These are phyloP conservation scores for Eucalyptus erythrocorys DNA, from an alignment of 345 rosid genomes.

Conservation along the genomic window DNA sequence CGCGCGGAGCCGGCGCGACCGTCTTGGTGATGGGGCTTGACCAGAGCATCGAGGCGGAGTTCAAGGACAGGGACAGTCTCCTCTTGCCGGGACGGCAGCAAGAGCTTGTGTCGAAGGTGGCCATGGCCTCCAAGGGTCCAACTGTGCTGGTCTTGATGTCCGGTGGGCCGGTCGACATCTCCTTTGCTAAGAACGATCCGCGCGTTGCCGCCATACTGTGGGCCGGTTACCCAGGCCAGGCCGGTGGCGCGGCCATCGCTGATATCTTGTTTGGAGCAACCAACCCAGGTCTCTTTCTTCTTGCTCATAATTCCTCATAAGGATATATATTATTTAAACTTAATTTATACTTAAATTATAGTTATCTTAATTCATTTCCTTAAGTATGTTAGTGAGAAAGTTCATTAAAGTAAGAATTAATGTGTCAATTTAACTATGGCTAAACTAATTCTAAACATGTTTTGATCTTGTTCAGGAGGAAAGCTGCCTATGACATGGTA, in stretches of 20 bases:
- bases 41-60: constrained; percentile 81
- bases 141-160: constrained; percentile 55
- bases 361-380: not conserved
- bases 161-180: constrained; percentile 80
- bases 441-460: not conserved
- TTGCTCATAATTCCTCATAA: not conserved
- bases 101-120: constrained; percentile 47
- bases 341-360: not conserved
- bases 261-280: constrained; percentile 60
- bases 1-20: constrained; percentile 53
- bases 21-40: constrained; percentile 86
- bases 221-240: constrained; percentile 98
- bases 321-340: not conserved
- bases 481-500: constrained; percentile 93
- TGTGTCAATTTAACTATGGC: no score
- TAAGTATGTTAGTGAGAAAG: not conserved
- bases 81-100: constrained; percentile 75
- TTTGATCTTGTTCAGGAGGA: constrained; percentile 27
- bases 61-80: constrained; percentile 48
- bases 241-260: constrained; percentile 81
- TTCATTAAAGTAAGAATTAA: not conserved
- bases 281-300: constrained; percentile 44
- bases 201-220: constrained; percentile 53
- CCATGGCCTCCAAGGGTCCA: constrained; percentile 57
- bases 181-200: constrained; percentile 46